A percentile compares a stretch with the other conserved stretches of the same genome.
These are phyloP conservation scores for Trypanosomatidae sp. DNA, from an alignment of 208 protist species.

Conservation along the genomic window DNA sequence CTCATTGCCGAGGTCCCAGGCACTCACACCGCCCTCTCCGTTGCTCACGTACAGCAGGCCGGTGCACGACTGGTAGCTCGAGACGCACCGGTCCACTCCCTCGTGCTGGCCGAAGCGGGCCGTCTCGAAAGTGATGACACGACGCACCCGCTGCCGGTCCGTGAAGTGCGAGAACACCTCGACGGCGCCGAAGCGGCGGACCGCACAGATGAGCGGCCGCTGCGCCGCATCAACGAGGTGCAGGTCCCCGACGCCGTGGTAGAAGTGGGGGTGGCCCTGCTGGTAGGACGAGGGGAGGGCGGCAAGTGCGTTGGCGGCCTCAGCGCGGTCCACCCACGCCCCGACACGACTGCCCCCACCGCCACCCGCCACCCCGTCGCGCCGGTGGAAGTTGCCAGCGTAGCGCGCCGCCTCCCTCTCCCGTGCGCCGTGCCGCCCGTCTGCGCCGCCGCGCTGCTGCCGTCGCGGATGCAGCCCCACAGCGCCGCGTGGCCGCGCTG, in stretches of 20 bases:
- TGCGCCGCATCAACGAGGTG: constrained; percentile 76
- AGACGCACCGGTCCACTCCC: constrained; percentile 57
- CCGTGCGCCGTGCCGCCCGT: neutral
- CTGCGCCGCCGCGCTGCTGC: neutral
- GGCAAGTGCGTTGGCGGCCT: constrained; percentile 21
- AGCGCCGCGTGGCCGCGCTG: neutral
- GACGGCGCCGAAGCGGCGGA: constrained; percentile 66
- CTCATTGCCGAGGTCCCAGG: constrained; percentile 57
- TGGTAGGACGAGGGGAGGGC: constrained; percentile 19
- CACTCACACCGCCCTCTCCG: constrained; percentile 36
- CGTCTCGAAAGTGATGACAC: constrained; percentile 68
- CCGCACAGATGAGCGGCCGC: constrained; percentile 64
- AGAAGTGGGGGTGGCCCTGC: constrained; percentile 14
- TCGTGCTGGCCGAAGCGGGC: constrained; percentile 30
- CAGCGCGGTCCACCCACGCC: constrained; percentile 23
- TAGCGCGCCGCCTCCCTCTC: neutral
- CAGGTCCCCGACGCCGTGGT: constrained; percentile 40
- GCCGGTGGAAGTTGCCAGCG: constrained; percentile 7
- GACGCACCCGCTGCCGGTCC: constrained; percentile 26
- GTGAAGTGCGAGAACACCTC: constrained; percentile 62
- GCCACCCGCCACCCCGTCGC: constrained; percentile 9
- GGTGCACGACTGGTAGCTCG: constrained; percentile 59
- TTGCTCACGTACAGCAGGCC: constrained; percentile 55
- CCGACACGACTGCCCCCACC: constrained; percentile 5
- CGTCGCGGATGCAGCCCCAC: neutral